Evolutionary conservation across 2,329 filamentous ascomycete species (phyloP).

Genomic region (Sclerotinia glacialis): DNA sequence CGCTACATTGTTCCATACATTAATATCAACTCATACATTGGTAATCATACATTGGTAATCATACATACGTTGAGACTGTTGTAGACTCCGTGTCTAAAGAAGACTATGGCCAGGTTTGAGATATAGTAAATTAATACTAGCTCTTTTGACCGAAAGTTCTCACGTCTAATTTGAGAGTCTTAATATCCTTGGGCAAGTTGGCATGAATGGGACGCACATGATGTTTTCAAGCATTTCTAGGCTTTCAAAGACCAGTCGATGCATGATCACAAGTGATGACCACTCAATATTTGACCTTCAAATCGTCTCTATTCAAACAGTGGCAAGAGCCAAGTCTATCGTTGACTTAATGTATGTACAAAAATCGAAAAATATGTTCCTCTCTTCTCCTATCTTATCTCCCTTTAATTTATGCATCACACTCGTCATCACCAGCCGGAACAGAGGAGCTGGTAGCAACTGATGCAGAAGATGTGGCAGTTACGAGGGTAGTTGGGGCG

Average conservation of each 20-base stretch:
- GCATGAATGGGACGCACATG: background rate
- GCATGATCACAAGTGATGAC: background rate
- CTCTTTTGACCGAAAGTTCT: background rate
- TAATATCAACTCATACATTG: background rate
- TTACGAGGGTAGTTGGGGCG: background rate
- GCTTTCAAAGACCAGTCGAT: background rate
- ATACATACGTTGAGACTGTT: background rate
- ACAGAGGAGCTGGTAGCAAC: background rate
- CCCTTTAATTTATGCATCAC: conserved; percentile 6
- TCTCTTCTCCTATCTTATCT: too few relatives aligned
- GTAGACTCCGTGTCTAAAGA: background rate
- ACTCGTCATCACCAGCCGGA: conserved; percentile 8
- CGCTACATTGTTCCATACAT: background rate
- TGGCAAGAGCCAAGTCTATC: background rate
- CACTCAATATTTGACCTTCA: background rate
- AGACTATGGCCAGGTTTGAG: rapidly evolving
- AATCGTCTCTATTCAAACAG: background rate
- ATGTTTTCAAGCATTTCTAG: background rate
- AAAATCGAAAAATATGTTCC: conserved; percentile 7
- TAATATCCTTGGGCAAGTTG: background rate
- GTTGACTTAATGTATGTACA: conserved; percentile 14
- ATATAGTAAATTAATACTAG: background rate
- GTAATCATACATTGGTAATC: background rate
- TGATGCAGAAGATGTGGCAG: background rate
- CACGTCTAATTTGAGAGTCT: background rate